Base-by-base conservation (phyloP, 257 asterid species). In the Knoxia roxburghii region DNA sequence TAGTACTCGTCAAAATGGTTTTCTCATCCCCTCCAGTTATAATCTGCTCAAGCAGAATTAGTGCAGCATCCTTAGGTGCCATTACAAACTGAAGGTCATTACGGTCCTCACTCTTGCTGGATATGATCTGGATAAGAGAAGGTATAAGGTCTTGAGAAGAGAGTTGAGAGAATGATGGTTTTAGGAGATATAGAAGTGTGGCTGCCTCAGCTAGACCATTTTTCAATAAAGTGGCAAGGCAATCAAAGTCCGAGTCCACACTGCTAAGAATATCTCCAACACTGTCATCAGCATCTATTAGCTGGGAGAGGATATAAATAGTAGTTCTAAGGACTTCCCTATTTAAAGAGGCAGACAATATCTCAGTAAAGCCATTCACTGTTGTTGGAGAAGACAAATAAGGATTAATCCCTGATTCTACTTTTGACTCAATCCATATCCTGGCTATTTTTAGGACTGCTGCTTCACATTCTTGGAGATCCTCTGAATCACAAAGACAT, bases 191-290 rank as follows among this genome's bases (percentile, higher is more conserved):
- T 50, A 82, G 61, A 45, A 89, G 86, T 62, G 76, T 78, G 26
- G 88, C 89, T 57, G 94, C 87, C 67, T 90, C 97, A 26, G 77
- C 76, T 18, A 87, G 89, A 43, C 94, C 97, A n/a, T 89, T 85
- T 68, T 75, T 81, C 45, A 89, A 73, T 68, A 89, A 68, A 67
- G 86, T 84, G 26, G 82, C 87, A 51, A 87, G 85, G 82, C 85
- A 81, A 49, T 82, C 87, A 81, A 84, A 87, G 73, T 87, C 97
- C 0, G 91, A 73, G 72, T 85, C 95, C 35, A 90, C 81, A 46
- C 83, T 87, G 23, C 80, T 80, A 21, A 90, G 85, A 51, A 82
- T 82, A 61, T 84, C 85, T 24, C 79, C 70, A 3, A 85, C 77
- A 8, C 75, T 77, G 14, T 85, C 94, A 49, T 85, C 94, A 30